Conservation (phyloP, 345 rosid species). For the Dimocarpus longan region DNA sequence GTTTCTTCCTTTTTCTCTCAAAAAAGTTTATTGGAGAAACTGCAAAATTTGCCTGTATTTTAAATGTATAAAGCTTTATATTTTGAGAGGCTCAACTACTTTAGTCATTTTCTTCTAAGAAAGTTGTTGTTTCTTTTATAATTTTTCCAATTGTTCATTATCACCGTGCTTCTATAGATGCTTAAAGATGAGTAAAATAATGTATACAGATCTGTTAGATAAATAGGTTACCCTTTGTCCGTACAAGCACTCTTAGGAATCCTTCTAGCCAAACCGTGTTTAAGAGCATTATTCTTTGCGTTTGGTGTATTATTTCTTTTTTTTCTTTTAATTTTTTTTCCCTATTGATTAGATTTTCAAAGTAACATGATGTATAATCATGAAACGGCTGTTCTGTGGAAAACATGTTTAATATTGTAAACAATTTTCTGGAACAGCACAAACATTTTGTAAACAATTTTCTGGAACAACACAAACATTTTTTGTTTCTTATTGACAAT, state of each 20-base stretch:
- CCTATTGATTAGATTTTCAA: background rate
- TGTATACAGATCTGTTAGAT: background rate
- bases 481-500: background rate
- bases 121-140: background rate
- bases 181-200: no score
- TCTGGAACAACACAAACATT: background rate
- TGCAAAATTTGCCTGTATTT: background rate
- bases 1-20: background rate
- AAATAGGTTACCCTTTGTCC: background rate
- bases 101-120: background rate
- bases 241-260: background rate
- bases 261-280: background rate
- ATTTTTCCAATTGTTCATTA: background rate
- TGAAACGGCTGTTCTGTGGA: background rate
- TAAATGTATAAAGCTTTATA: background rate
- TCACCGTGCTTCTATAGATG: background rate
- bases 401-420: background rate
- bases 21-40: background rate
- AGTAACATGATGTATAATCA: background rate
- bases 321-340: background rate
- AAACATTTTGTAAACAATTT: background rate
- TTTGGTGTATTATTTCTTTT: background rate
- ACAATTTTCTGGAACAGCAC: background rate
- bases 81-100: background rate
- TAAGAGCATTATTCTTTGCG: background rate